A percentile compares a stretch with the other conserved stretches of the same genome.
Evolutionary conservation across 2,329 filamentous ascomycete species (phyloP).

Genomic region (Fusarium sp.): DNA sequence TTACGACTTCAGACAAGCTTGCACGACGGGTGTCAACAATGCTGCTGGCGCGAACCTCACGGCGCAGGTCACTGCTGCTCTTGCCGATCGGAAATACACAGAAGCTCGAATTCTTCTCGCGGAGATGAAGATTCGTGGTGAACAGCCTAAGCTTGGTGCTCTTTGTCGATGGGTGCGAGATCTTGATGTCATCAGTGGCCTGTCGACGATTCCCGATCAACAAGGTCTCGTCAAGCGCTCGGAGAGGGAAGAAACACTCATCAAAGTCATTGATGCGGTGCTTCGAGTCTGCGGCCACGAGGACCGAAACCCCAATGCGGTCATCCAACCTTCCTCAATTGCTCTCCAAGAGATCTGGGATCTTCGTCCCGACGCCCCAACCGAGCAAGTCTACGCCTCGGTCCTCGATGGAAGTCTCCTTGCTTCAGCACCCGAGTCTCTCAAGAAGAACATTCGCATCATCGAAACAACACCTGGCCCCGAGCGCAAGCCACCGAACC

Average conservation of each 20-base stretch:
- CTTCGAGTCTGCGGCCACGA: slow-evolving; percentile 71
- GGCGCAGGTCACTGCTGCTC: slow-evolving; percentile 71
- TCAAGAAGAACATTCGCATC: slow-evolving; percentile 60
- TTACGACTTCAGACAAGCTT: slow-evolving; percentile 75
- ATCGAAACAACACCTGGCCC: slow-evolving; percentile 70
- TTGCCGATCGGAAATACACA: slow-evolving; percentile 71
- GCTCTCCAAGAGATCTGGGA: slow-evolving; percentile 71
- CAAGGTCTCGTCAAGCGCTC: slow-evolving; percentile 52
- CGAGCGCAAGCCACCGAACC: slow-evolving; percentile 73
- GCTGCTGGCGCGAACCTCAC: slow-evolving; percentile 70
- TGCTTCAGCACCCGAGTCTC: slow-evolving; percentile 48
- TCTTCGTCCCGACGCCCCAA: slow-evolving; percentile 56
- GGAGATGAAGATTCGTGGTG: slow-evolving; percentile 74
- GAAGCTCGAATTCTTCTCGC: slow-evolving; percentile 74
- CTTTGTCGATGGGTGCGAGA: slow-evolving; percentile 79
- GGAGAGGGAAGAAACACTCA: slow-evolving; percentile 62
- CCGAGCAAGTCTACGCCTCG: slow-evolving; percentile 62
- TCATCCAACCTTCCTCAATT: slow-evolving; percentile 55
- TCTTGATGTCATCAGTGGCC: slow-evolving; percentile 73
- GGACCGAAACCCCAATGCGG: slow-evolving; percentile 57
- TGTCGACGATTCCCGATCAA: slow-evolving; percentile 65
- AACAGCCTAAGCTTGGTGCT: slow-evolving; percentile 74
- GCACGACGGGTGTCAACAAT: slow-evolving; percentile 73
- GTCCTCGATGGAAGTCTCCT: slow-evolving; percentile 69
- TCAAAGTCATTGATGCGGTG: slow-evolving; percentile 71